phyloP scores from a whole-genome alignment of 1,284 basidiomycete species.

The Microbotryum violaceum region DNA sequence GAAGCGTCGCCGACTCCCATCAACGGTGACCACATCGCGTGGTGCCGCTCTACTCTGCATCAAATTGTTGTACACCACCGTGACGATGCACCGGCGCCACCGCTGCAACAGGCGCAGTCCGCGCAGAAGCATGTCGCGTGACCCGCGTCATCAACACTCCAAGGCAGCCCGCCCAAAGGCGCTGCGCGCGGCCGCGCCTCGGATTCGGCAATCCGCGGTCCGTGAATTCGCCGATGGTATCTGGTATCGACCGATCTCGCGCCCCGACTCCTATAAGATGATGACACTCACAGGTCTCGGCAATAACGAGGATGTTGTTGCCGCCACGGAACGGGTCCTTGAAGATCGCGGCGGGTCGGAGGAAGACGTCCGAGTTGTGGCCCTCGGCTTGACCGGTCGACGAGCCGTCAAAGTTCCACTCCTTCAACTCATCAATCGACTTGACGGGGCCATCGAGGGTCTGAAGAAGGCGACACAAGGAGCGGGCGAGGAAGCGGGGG shows the following conservation, averaged over 20 bases:
- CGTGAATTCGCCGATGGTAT: background rate
- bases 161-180: background rate
- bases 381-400: constrained; percentile 95
- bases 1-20: too few species aligned
- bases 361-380: constrained; percentile 92
- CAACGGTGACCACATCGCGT: too few species aligned
- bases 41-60: too few species aligned
- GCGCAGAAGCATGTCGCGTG: too few species aligned
- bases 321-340: constrained; percentile 99
- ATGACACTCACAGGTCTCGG: constrained; percentile 33
- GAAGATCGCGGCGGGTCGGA: constrained; percentile 94
- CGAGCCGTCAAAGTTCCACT: constrained; percentile 99
- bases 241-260: background rate
- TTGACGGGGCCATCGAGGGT: constrained; percentile 76
- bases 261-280: background rate
- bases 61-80: too few species aligned
- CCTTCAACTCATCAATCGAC: constrained; percentile 75
- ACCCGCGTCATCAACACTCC: background rate
- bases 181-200: too few species aligned
- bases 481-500: too few species aligned
- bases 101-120: too few species aligned
- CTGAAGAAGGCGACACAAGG: constrained; percentile 42
- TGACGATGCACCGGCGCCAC: too few species aligned
- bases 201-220: too few species aligned
- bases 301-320: constrained; percentile 90